Evolutionary conservation across 2,329 filamentous ascomycete genomes (phyloP), one percentile per base, ranked within the genome.

Genomic region (Hypocrella siamensis): DNA sequence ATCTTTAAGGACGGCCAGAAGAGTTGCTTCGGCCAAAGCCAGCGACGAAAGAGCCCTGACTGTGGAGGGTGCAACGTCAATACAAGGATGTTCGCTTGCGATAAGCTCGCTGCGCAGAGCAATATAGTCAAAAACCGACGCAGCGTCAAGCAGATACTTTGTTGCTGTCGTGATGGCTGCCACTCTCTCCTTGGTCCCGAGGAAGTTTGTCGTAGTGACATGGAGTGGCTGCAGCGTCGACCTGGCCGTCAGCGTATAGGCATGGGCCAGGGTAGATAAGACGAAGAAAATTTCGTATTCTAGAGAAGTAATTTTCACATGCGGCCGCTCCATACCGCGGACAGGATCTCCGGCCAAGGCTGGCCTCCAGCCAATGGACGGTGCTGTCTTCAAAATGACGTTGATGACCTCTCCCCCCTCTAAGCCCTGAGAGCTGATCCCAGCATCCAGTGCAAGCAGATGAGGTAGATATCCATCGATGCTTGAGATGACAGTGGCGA

Each of bases 1-100:
- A 48, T 96, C 88, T 45, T 96, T 96, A 31, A 93, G 54, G 1
- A 96, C 84, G 1, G 84, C 84, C 2, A 94, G 69, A 2, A 96
- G 66, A 0, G 86, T 94, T 1, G 86, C 86, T 55, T 94, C 88
- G 2, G 86, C 84, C 19, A 90, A 64, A 1, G 83, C 75, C 3
- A 94, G 63, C 9, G 66, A 68, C 4, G 70, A 60, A 34, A 81
- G 64, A 1, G 65, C 70, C 32, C 65, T 61, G 12, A 67, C 57
- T 6, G 61, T 65, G 2, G 65, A 47, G 6, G 68, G 62, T 2
- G 63, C 47, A 15, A 76, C 60, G 45, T 77, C 70, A 3, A 60
- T 51, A 42, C 61, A 67, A 1, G 69, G 63, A 5, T 61, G 52
- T 17, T 49, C 42, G 5, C 48, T 45, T 28, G 49, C 36, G 31